Evolutionary conservation across 139 green algal genomes (phyloP), one percentile per base, ranked within the genome.

Genomic region (Volvox africanus): DNA sequence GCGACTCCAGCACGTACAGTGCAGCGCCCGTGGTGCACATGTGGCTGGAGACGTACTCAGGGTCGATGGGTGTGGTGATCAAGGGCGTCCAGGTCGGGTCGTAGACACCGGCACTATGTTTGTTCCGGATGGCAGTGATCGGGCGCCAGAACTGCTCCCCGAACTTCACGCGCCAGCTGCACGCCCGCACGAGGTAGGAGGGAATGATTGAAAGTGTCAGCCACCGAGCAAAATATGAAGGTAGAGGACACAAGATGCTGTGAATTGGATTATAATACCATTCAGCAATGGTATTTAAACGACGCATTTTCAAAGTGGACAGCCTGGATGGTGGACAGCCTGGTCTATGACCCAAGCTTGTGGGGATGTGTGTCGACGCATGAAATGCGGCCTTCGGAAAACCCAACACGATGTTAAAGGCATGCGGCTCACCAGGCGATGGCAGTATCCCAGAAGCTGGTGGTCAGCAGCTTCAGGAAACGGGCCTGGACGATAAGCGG

Each of bases 31-130:
- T 30, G 55, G 87, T 86, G 61, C 55, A 71, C 61, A 78, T 69
- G 89, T 94, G 92, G 69, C 92, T 88, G 44, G 79, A 90, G 44
- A 89, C 80, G 80, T 91, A 92, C 92, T 94, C 92, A 24, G 92
- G 92, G 89, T 94, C 88, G 61, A 86, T 28, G n/a, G 92, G 92
- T 20, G 92, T 94, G 73, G 44, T 17, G 9, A 94, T 79, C n/a
- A 88, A 21, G 30, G 92, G 89, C 1, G 24, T 76, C 92, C 89
- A 94, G 69, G 14, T 87, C 37, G 89, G 68, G 89, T 93, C 80
- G 6, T 50, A 21, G 36, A 18, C 30, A 13, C 22, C 5, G 16
- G 32, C 37, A 84, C 79, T 84, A 55, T 94, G 88, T 79, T 33
- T 26, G 17, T 76, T 87, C 62, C 79, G 71, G 71, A 94, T 93